These are phyloP conservation scores for Raddia distichophylla DNA, from an alignment of 176 grass and related monocot species.

Conservation along the genomic window DNA sequence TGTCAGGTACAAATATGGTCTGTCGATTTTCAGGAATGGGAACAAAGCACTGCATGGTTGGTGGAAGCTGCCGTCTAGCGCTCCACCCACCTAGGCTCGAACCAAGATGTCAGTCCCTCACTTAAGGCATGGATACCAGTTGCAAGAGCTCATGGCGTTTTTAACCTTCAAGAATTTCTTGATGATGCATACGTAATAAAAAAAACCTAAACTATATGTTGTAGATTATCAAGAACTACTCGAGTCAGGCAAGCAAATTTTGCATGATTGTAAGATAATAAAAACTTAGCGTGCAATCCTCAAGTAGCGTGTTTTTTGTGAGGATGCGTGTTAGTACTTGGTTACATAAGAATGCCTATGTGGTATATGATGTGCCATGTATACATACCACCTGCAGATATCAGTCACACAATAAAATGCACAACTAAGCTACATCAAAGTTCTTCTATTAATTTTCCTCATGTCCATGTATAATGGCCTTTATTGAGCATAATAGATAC, in stretches of 20 bases:
- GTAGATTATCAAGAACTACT: constrained; percentile 13
- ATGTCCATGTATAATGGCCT: constrained; percentile 19
- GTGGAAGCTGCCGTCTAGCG: no score
- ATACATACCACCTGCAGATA: neutral
- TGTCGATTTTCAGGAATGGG: neutral
- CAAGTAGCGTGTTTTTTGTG: neutral
- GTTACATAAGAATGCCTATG: neutral
- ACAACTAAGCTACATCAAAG: neutral
- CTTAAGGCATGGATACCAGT: no score
- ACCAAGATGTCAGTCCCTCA: no score
- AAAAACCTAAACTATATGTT: neutral
- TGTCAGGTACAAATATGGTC: neutral
- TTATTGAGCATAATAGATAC: neutral
- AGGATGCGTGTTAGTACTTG: constrained; percentile 4
- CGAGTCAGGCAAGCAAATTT: constrained; percentile 8
- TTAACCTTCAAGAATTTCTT: neutral
- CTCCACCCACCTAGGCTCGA: no score
- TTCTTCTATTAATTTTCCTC: constrained; percentile 5
- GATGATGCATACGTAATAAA: neutral
- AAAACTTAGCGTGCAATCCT: constrained; percentile 13
- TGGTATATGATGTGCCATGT: neutral
- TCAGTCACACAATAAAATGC: neutral
- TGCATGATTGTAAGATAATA: constrained; percentile 12
- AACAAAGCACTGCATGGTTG: no score
- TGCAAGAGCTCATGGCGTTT: no score